Percentiles rank a stretch among this genome's conserved stretches.
phyloP scores from a whole-genome alignment of 139 green algal genomes.

The Picochlorum sp. region DNA sequence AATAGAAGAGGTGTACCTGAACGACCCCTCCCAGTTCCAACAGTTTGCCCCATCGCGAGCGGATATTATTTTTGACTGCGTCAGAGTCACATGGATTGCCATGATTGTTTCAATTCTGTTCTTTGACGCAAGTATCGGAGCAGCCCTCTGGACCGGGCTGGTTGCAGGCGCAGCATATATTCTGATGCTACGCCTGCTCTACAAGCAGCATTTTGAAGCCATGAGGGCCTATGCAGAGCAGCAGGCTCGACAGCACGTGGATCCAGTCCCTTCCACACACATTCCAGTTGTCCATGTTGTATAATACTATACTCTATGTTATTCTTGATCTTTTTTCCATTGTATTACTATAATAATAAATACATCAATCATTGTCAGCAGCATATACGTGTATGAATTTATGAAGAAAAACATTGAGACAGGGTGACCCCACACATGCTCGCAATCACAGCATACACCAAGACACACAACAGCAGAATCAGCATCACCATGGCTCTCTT shows the following conservation, averaged over 20 bases:
- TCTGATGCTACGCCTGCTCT: slow-evolving; percentile 46
- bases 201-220: slow-evolving; percentile 33
- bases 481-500: slow-evolving; percentile 1
- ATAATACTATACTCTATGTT: not conserved
- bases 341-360: too few species aligned
- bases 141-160: slow-evolving; percentile 47
- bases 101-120: slow-evolving; percentile 52
- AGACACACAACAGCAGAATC: not conserved
- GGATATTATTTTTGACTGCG: slow-evolving; percentile 75
- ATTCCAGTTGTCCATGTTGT: not conserved
- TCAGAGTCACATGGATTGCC: slow-evolving; percentile 69
- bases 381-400: too few species aligned
- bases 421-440: not conserved
- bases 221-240: slow-evolving; percentile 23
- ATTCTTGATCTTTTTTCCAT: too few species aligned
- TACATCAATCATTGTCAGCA: too few species aligned
- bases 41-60: slow-evolving; percentile 31
- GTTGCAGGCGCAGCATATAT: slow-evolving; percentile 44
- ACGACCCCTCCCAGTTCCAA: slow-evolving; percentile 8
- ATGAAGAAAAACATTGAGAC: not conserved
- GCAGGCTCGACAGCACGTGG: slow-evolving; percentile 4
- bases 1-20: slow-evolving; percentile 7
- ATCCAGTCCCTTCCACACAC: not conserved
- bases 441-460: slow-evolving; percentile 4
- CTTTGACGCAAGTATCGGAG: slow-evolving; percentile 40